Evolutionary conservation across 176 grass and related monocot genomes (phyloP).

Genomic region (Aegilops sharonensis): DNA sequence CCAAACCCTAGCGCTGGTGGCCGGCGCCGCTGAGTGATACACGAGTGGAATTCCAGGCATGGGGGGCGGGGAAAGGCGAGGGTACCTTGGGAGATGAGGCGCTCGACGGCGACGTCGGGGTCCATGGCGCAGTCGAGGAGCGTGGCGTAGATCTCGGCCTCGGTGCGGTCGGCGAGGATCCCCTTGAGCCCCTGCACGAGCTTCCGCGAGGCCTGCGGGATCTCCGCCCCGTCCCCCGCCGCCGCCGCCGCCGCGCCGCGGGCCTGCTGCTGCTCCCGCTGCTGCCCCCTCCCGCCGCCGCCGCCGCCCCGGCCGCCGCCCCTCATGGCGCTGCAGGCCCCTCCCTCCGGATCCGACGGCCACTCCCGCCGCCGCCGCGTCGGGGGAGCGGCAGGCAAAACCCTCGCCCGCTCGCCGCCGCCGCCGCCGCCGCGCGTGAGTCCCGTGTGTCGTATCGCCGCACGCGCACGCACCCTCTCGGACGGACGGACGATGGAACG

Average conservation of each 20-base stretch:
- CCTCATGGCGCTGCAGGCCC: slow-evolving; percentile 39
- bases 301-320: slow-evolving; percentile 38
- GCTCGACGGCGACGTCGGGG: slow-evolving; percentile 72
- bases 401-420: slow-evolving; percentile 28
- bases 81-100: slow-evolving; percentile 71
- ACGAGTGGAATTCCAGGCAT: not conserved
- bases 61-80: not conserved
- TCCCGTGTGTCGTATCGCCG: slow-evolving; percentile 11
- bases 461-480: not conserved
- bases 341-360: slow-evolving; percentile 39
- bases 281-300: slow-evolving; percentile 32
- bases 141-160: slow-evolving; percentile 70
- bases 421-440: not conserved
- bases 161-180: slow-evolving; percentile 67
- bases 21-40: not conserved
- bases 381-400: slow-evolving; percentile 23
- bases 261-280: slow-evolving; percentile 26
- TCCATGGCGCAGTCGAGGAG: slow-evolving; percentile 78
- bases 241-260: not conserved
- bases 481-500: too few relatives aligned
- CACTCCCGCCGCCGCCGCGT: not conserved
- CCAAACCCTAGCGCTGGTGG: slow-evolving; percentile 20
- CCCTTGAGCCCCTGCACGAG: slow-evolving; percentile 75
- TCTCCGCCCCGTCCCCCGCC: slow-evolving; percentile 37
- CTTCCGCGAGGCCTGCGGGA: slow-evolving; percentile 56